Percentiles rank a stretch among this genome's conserved stretches.
These are phyloP conservation scores for Usnea hakonensis DNA, from an alignment of 495 filamentous ascomycete species.

Conservation along the genomic window DNA sequence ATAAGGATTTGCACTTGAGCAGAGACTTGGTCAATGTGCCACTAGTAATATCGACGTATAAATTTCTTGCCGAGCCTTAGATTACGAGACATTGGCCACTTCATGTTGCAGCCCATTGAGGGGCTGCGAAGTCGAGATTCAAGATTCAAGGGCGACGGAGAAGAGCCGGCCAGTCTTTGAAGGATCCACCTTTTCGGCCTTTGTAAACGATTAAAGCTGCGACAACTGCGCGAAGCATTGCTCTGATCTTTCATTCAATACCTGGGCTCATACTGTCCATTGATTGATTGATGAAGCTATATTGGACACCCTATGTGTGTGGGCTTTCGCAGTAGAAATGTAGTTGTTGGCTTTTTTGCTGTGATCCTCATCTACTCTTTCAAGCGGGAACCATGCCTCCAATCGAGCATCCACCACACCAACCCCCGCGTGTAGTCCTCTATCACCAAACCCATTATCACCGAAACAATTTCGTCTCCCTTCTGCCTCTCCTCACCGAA, in stretches of 20 bases:
- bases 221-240: background rate
- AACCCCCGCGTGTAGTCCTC: conserved; percentile 49
- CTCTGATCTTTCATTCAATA: background rate
- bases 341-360: too few species aligned
- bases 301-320: too few species aligned
- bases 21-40: background rate
- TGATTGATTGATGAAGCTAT: too few species aligned
- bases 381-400: conserved; percentile 5
- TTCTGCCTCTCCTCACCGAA: conserved; percentile 59
- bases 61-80: background rate
- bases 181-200: background rate
- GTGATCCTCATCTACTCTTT: background rate
- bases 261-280: background rate
- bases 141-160: background rate
- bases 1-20: background rate
- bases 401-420: conserved; percentile 14
- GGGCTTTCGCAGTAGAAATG: too few species aligned
- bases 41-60: background rate
- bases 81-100: background rate
- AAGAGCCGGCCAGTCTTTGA: background rate
- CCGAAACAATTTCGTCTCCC: conserved; percentile 51
- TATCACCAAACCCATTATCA: conserved; percentile 71
- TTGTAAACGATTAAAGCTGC: background rate
- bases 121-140: background rate
- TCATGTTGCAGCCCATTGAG: background rate